A percentile compares a stretch with the other conserved stretches of the same genome.
These are phyloP conservation scores for Phaeophleospora eucalypticola DNA, from an alignment of 2,329 filamentous ascomycete species.

Conservation along the genomic window DNA sequence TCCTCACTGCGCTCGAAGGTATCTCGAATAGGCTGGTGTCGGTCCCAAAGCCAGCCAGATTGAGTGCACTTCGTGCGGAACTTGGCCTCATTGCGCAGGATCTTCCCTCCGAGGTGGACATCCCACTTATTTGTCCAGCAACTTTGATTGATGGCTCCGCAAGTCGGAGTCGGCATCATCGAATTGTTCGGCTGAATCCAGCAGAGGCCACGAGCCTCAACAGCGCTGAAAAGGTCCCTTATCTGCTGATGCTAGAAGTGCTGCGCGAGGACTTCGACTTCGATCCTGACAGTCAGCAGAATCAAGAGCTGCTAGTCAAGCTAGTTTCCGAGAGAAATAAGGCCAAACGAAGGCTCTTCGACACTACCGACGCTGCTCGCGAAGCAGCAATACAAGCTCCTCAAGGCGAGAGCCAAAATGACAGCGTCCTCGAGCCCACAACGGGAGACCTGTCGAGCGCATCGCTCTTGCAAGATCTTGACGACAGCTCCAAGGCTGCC, in stretches of 20 bases:
- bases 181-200: slow-evolving; percentile 77
- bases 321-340: slow-evolving; percentile 64
- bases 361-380: slow-evolving; percentile 59
- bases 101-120: slow-evolving; percentile 76
- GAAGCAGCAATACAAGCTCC: slow-evolving; percentile 40
- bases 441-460: slow-evolving; percentile 75
- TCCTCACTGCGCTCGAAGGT: slow-evolving; percentile 73
- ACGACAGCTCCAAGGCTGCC: slow-evolving; percentile 45
- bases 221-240: slow-evolving; percentile 81
- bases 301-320: slow-evolving; percentile 61
- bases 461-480: slow-evolving; percentile 58
- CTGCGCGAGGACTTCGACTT: slow-evolving; percentile 79
- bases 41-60: slow-evolving; percentile 74
- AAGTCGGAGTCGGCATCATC: slow-evolving; percentile 71
- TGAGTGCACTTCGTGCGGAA: slow-evolving; percentile 77
- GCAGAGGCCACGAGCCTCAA: slow-evolving; percentile 81
- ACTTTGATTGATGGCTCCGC: slow-evolving; percentile 69
- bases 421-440: slow-evolving; percentile 80
- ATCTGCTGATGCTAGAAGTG: slow-evolving; percentile 79
- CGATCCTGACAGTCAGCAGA: slow-evolving; percentile 69
- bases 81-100: slow-evolving; percentile 77
- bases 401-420: slow-evolving; percentile 45
- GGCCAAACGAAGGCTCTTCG: slow-evolving; percentile 48
- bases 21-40: slow-evolving; percentile 81
- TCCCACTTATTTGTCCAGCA: slow-evolving; percentile 75